A percentile compares a stretch with the other conserved stretches of the same genome.
phyloP scores from a whole-genome alignment of 2,329 filamentous ascomycete species.

The Penicillium digitatum region DNA sequence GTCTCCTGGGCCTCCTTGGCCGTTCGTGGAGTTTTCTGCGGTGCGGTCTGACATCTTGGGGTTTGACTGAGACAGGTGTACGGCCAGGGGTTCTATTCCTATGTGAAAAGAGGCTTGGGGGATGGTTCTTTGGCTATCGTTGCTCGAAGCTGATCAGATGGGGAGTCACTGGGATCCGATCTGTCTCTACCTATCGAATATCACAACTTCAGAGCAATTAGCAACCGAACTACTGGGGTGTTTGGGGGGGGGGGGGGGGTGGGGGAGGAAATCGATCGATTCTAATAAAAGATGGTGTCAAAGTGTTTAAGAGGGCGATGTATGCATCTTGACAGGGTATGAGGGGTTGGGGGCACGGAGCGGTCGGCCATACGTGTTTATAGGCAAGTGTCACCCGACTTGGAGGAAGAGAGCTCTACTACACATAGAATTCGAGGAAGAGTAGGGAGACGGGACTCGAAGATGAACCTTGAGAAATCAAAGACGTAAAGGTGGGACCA shows the following conservation, averaged over 20 bases:
- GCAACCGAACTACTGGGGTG: neutral
- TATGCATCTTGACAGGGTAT: neutral
- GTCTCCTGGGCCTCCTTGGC: neutral
- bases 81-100: neutral
- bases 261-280: neutral
- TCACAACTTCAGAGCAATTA: neutral
- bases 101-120: neutral
- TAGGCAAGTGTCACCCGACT: neutral
- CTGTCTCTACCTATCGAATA: neutral
- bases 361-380: conserved; percentile 10
- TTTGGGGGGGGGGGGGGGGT: no score
- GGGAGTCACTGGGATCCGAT: neutral
- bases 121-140: neutral
- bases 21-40: neutral
- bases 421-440: neutral
- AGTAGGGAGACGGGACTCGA: neutral
- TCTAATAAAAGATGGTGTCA: neutral
- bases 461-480: neutral
- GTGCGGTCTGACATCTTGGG: neutral
- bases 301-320: neutral
- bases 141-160: neutral
- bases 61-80: neutral
- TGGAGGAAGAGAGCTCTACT: neutral
- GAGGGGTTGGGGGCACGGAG: neutral
- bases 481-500: neutral